Base-by-base conservation (phyloP, 768 basidiomycete genomes). In the Mycena metata region DNA sequence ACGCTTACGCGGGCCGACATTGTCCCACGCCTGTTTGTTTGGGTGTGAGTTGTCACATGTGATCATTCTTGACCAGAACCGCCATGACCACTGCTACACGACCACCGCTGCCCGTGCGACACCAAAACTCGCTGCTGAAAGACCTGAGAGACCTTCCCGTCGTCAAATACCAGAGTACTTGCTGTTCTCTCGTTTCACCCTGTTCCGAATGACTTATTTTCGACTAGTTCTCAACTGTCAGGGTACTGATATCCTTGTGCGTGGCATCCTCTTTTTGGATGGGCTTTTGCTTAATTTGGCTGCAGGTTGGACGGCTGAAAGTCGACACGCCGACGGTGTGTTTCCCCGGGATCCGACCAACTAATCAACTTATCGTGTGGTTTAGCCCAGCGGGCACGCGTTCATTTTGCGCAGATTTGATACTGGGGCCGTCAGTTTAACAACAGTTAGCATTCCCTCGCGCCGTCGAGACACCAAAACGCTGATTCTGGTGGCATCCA, bases 321-420 rank as follows among this genome's bases (percentile, higher is more conserved):
- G 92, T 98, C 67, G 82, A 84, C 52, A 87, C 86, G 43, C 91
- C 91, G 26, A 96, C 94, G 65, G 95, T 95, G 83, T 75, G 88
- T 46, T 56, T 80, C 60, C 69, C 36, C n/a, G 23, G 67, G 64
- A 60, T 36, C 11, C 57, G 15, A 43, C 56, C 19, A 39, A 73
- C 54, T 36, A 43, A 39, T 41, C 15, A 15, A 45, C 55, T 58
- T 17, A 69, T 69, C 66, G 30, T 66, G 52, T 55, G n/a, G 67
- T 46, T 42, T 64, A 95, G 92, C 86, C 91, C 33, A 79, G 82
- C 16, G 90, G 91, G 41, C 96, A 98, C 80, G 95, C 96, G 24
- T 98, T 98, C 78, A 94, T 98, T 76, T 90, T 98, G 41, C 90
- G 96, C 50, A 90, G 96, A 61, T 96, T 93, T 73, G 96, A 98